These are phyloP conservation scores for Aspergillus candidus DNA, from an alignment of 2,329 filamentous ascomycete species.

Conservation along the genomic window DNA sequence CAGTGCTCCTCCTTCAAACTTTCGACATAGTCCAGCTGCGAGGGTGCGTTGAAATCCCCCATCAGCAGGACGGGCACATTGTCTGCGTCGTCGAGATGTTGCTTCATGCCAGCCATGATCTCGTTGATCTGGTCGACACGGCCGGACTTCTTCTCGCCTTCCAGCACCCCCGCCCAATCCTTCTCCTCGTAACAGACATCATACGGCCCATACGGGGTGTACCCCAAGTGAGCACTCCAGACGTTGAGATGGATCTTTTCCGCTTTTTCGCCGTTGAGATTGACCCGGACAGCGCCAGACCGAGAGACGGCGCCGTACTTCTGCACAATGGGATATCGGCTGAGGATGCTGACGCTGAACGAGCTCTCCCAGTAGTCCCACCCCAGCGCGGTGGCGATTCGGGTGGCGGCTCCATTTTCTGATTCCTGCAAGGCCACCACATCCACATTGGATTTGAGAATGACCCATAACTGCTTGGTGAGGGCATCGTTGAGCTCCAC, in stretches of 20 bases:
- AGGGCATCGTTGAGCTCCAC: too few species aligned
- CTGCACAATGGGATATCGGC: slow-evolving; percentile 37
- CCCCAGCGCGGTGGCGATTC: slow-evolving; percentile 36
- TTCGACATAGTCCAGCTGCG: slow-evolving; percentile 32
- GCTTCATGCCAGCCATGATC: slow-evolving; percentile 30
- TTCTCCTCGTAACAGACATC: slow-evolving; percentile 8
- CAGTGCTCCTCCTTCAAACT: too few species aligned
- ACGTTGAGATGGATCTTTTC: slow-evolving; percentile 22
- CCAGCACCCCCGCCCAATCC: slow-evolving; percentile 31
- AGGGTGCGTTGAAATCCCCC: slow-evolving; percentile 43
- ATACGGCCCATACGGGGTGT: too few species aligned
- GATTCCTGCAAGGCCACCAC: too few species aligned
- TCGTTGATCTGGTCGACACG: slow-evolving; percentile 36
- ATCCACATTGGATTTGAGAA: too few species aligned
- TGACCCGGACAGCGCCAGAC: slow-evolving; percentile 30
- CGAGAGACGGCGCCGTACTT: slow-evolving; percentile 20
- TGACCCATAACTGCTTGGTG: too few species aligned
- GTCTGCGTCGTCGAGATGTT: slow-evolving; percentile 26
- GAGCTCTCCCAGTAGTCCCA: slow-evolving; percentile 35
- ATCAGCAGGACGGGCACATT: slow-evolving; percentile 33
- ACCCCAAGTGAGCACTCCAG: too few species aligned
- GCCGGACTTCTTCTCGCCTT: slow-evolving; percentile 32
- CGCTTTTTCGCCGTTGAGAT: slow-evolving; percentile 27
- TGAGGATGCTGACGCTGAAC: slow-evolving; percentile 30
- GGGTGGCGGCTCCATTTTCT: slow-evolving; percentile 10